Evolutionary conservation across 331 rosid genomes (phyloP), one percentile per base, ranked within the genome.

Genomic region (Telfairia occidentalis): DNA sequence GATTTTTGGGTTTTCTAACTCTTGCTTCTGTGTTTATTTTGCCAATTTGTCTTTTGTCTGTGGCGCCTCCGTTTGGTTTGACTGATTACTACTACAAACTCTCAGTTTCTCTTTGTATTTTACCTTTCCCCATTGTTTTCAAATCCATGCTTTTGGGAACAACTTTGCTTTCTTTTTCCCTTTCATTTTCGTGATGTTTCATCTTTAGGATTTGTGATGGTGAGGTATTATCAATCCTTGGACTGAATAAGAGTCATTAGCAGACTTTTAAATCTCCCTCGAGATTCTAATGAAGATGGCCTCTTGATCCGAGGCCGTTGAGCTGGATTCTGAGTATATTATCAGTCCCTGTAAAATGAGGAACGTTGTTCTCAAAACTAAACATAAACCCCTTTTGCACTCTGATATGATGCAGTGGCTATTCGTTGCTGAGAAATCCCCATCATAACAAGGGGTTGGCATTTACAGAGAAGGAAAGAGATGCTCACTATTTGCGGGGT

Each of bases 371-470:
- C 45, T 34, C 7, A 18, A 35, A 18, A 34, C 9, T n/a, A 63
- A 35, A 34, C 59, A 53, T 10, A 29, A 32, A 49, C 32, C 30
- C 34, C 23, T 57, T 59, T 16, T 54, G 0, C 53, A n/a, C 4
- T n/a, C 38, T 76, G 38, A 42, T 73, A 21, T 73, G 78, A 73
- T 59, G 72, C 82, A 94, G 99, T 82, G 99, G 99, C 8, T 83
- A 79, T 81, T 80, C 93, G 11, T 80, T 95, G 84, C 84, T 95
- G 88, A 89, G 99, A 73, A 97, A 95, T 82, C 99, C 99, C 26
- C 99, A 86, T 43, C 87, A 95, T 90, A 90, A 95, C 89, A 95
- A 95, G 61, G 99, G 99, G 28, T 89, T 95, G 32, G 97, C 93
- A 42, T 95, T 95, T 82, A 89, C 89, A 0, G 93, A 84, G 82